These are phyloP conservation scores for Spatholobus suberectus DNA, from an alignment of 306 rosid species.

Conservation along the genomic window DNA sequence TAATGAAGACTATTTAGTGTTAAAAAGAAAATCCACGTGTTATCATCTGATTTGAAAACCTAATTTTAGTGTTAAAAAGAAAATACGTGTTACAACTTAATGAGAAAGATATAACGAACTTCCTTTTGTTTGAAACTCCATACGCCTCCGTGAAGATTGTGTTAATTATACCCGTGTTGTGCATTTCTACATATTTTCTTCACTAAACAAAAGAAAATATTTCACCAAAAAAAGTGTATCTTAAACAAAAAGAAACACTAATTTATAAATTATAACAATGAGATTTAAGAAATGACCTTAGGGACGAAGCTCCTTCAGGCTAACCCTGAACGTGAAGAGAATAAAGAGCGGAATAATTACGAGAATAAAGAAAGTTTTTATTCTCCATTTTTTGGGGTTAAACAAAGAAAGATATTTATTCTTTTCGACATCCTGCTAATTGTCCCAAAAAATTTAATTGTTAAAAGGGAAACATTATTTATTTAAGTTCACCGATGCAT, in stretches of 20 bases:
- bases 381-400: background rate
- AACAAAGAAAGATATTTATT: background rate
- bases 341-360: conserved; percentile 30
- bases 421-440: background rate
- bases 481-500: background rate
- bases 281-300: conserved; percentile 24
- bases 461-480: background rate
- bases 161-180: background rate
- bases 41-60: background rate
- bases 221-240: background rate
- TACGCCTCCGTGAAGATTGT: background rate
- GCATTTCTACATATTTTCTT: background rate
- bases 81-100: background rate
- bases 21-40: background rate
- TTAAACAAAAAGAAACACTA: background rate
- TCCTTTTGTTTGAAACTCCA: background rate
- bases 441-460: background rate
- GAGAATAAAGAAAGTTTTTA: background rate
- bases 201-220: background rate
- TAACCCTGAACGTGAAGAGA: conserved; percentile 24
- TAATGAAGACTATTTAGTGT: background rate
- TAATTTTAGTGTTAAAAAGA: background rate
- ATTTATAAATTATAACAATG: background rate
- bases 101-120: background rate
- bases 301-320: conserved; percentile 36